Conservation (phyloP, 352 stramenopile species). For the Globisporangium ultimum region DNA sequence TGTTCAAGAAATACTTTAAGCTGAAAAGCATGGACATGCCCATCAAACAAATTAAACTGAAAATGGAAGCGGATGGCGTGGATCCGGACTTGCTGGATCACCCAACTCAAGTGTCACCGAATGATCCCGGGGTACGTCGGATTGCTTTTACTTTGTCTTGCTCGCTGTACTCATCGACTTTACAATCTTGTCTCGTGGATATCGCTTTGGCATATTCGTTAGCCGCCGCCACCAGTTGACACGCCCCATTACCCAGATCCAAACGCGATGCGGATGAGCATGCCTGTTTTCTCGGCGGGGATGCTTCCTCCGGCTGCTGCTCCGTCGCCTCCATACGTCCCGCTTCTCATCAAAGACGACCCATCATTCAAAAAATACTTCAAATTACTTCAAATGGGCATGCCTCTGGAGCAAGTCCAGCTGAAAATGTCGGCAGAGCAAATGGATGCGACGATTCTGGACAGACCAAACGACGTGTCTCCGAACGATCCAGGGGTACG, state of each 20-base stretch:
- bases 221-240: constrained; percentile 21
- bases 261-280: constrained; percentile 19
- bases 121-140: constrained; percentile 66
- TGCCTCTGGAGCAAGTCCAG: constrained; percentile 79
- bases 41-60: constrained; percentile 79
- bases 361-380: constrained; percentile 78
- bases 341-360: constrained; percentile 75
- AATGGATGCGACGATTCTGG: constrained; percentile 55
- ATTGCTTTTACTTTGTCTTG: background rate
- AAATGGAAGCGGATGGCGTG: constrained; percentile 81
- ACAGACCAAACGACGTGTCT: constrained; percentile 69
- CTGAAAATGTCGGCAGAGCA: constrained; percentile 79
- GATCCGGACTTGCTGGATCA: constrained; percentile 65
- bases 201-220: background rate
- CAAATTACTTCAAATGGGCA: constrained; percentile 78
- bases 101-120: constrained; percentile 61
- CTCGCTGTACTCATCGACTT: too few relatives aligned
- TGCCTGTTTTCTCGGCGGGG: constrained; percentile 20
- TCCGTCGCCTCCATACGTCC: constrained; percentile 43
- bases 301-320: constrained; percentile 14
- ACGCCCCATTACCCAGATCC: background rate
- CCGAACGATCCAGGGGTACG: constrained; percentile 77
- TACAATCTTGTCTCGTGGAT: too few relatives aligned
- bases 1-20: constrained; percentile 86
- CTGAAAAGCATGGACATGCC: constrained; percentile 83